Conservation (phyloP, 2,329 filamentous ascomycete genomes). For the Fusarium ramigenum region DNA sequence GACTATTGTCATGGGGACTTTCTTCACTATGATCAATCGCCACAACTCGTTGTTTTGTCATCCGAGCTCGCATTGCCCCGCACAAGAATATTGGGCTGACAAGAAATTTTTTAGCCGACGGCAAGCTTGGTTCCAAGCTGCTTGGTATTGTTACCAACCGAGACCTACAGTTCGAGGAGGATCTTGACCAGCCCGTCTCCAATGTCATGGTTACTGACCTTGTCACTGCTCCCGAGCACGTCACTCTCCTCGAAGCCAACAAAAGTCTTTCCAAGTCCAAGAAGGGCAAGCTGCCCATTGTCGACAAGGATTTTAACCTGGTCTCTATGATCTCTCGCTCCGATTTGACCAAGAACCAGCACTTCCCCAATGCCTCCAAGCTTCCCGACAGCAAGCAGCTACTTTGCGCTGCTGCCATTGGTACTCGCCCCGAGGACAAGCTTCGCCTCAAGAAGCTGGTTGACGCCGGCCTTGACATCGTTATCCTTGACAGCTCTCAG, state of each 20-base stretch:
- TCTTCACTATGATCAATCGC: conserved; percentile 48
- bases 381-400: conserved; percentile 97
- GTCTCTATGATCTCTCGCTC: conserved; percentile 93
- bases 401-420: conserved; percentile 93
- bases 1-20: conserved; percentile 84
- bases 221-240: conserved; percentile 84
- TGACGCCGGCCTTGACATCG: conserved; percentile 93
- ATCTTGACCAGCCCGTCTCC: conserved; percentile 76
- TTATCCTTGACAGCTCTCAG: conserved; percentile 94
- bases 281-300: conserved; percentile 97
- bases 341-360: conserved; percentile 97
- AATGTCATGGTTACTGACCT: conserved; percentile 96
- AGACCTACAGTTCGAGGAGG: conserved; percentile 95
- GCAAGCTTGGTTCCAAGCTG: conserved; percentile 93
- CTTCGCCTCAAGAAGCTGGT: conserved; percentile 84
- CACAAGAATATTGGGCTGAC: conserved; percentile 35
- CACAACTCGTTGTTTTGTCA: conserved; percentile 22
- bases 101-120: conserved; percentile 72
- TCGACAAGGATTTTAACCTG: conserved; percentile 84
- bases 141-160: conserved; percentile 97
- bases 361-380: conserved; percentile 97
- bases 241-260: conserved; percentile 89
- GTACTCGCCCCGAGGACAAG: conserved; percentile 95
- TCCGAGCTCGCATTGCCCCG: conserved; percentile 7
- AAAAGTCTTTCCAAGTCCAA: conserved; percentile 92